phyloP scores from a whole-genome alignment of 257 asterid species.

The Ophiorrhiza pumila region DNA sequence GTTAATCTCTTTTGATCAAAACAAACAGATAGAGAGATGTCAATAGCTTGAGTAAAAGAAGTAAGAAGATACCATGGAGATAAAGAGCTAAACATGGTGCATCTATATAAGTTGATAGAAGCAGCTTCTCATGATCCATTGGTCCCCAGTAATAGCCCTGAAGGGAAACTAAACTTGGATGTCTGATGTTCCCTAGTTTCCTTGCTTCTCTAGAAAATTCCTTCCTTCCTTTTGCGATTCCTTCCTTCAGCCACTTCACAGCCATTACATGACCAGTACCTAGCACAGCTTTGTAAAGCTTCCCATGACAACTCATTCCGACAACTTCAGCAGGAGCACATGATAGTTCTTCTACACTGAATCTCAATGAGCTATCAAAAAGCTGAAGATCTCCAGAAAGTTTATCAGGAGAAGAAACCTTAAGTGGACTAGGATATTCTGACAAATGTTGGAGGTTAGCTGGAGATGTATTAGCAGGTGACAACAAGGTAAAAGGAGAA shows the following conservation, averaged over 20 bases:
- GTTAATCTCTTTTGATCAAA: background rate
- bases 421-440: constrained; percentile 41
- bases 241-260: constrained; percentile 78
- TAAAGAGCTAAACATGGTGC: constrained; percentile 69
- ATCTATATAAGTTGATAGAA: constrained; percentile 54
- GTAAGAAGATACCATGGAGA: constrained; percentile 49
- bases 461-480: constrained; percentile 35
- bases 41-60: background rate
- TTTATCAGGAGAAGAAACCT: constrained; percentile 74
- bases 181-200: constrained; percentile 70
- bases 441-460: constrained; percentile 32
- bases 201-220: constrained; percentile 78
- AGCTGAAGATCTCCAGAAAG: constrained; percentile 79
- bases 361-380: constrained; percentile 54
- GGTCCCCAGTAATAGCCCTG: constrained; percentile 93
- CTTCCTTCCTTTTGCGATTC: constrained; percentile 65
- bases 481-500: constrained; percentile 33
- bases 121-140: constrained; percentile 75
- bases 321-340: constrained; percentile 83
- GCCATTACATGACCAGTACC: constrained; percentile 61
- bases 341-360: constrained; percentile 71
- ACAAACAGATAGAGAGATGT: background rate
- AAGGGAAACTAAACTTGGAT: constrained; percentile 64
- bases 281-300: constrained; percentile 67
- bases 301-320: constrained; percentile 87